Conservation (phyloP, 2,329 filamentous ascomycete genomes). For the Sporothrix brunneoviolacea region DNA sequence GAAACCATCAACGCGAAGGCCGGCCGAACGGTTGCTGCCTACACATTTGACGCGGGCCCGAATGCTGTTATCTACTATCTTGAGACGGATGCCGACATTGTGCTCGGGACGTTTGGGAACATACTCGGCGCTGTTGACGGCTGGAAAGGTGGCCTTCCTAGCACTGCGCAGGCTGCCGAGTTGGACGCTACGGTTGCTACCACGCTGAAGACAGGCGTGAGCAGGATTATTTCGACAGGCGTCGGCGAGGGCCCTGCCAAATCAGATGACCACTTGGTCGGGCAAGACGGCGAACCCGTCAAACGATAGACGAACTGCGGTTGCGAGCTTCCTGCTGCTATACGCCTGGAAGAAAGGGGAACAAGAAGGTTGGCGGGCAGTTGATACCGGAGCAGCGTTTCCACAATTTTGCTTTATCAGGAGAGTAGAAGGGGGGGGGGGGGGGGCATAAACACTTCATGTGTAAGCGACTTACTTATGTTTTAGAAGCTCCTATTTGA, state of each 20-base stretch:
- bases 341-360: slow-evolving; percentile 5
- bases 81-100: slow-evolving; percentile 63
- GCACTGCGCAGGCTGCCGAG: slow-evolving; percentile 44
- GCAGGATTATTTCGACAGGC: slow-evolving; percentile 80
- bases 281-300: slow-evolving; percentile 52
- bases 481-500: no score
- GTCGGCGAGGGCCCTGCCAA: slow-evolving; percentile 85
- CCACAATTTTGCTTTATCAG: no score
- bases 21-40: slow-evolving; percentile 77
- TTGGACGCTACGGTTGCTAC: slow-evolving; percentile 60
- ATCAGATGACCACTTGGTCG: slow-evolving; percentile 70
- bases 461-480: no score
- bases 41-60: slow-evolving; percentile 95
- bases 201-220: slow-evolving; percentile 70
- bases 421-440: no score
- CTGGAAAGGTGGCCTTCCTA: slow-evolving; percentile 57
- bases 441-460: not conserved
- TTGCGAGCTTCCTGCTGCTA: not conserved
- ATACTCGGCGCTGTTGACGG: slow-evolving; percentile 59
- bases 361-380: no score
- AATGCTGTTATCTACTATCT: slow-evolving; percentile 97
- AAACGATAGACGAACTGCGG: slow-evolving; percentile 18
- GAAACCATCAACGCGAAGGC: slow-evolving; percentile 80
- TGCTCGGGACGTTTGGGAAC: slow-evolving; percentile 72
- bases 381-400: no score